A percentile compares a stretch with the other conserved stretches of the same genome.
phyloP scores from a whole-genome alignment of 208 protist genomes.

The Acanthamoeba quina region DNA sequence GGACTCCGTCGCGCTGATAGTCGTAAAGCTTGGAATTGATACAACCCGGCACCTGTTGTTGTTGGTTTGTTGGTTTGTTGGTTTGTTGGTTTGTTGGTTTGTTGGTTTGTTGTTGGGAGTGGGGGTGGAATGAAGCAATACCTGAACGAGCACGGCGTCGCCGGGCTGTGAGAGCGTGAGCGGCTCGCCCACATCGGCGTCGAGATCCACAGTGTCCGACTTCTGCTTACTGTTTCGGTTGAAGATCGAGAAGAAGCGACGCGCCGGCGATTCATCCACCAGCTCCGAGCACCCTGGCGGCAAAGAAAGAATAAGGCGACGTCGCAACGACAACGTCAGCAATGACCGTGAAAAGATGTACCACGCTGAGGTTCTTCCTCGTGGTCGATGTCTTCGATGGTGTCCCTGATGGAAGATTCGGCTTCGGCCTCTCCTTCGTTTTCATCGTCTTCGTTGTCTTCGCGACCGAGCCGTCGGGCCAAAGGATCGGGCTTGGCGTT shows the following conservation, averaged over 20 bases:
- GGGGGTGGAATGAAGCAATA: too few species aligned
- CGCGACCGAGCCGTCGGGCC: too few species aligned
- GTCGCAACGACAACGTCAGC: too few species aligned
- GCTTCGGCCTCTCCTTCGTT: not conserved
- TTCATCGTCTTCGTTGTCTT: not conserved
- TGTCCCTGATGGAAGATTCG: not conserved
- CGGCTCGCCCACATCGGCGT: not conserved
- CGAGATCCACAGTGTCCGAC: not conserved
- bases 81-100: too few species aligned
- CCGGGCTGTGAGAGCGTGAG: not conserved
- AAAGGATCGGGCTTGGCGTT: not conserved
- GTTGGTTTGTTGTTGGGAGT: too few species aligned
- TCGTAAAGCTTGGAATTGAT: conserved; percentile 74
- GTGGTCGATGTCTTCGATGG: conserved; percentile 35
- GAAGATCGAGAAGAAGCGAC: conserved; percentile 50
- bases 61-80: too few species aligned
- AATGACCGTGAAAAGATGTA: too few species aligned
- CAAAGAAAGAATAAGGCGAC: too few species aligned
- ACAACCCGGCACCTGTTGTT: conserved; percentile 66
- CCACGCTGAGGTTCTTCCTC: not conserved
- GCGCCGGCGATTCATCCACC: conserved; percentile 10
- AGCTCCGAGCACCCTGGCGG: not conserved
- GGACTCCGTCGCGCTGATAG: conserved; percentile 71
- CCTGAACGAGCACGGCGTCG: not conserved
- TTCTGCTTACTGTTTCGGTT: not conserved